A percentile compares a stretch with the other conserved stretches of the same genome.
Evolutionary conservation across 805 yeast species (phyloP).

Genomic region (Pichia scutulata): DNA sequence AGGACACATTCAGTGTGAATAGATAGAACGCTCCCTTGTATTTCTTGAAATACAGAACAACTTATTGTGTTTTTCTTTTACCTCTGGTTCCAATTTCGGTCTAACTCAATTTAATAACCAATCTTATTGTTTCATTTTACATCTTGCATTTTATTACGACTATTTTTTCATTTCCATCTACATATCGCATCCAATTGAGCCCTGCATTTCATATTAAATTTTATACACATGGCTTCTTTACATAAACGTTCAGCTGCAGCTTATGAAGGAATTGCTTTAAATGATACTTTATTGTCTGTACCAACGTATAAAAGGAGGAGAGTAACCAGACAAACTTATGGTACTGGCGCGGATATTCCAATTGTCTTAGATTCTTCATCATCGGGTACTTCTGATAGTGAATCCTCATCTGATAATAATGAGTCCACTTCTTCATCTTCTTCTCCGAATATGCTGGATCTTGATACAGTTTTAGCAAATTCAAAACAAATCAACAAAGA

Average conservation of each 20-base stretch:
- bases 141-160: no score
- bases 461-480: background rate
- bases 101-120: no score
- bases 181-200: no score
- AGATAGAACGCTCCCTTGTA: no score
- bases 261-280: background rate
- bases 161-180: no score
- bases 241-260: background rate
- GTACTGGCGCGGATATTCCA: constrained; percentile 3
- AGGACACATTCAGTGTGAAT: no score
- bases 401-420: background rate
- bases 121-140: no score
- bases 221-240: background rate
- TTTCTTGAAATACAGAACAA: no score
- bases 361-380: constrained; percentile 5
- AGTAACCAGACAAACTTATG: constrained; percentile 1
- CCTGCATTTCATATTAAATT: no score
- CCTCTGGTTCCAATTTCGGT: no score
- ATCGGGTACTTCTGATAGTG: background rate
- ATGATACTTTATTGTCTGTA: background rate
- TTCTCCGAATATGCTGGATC: background rate
- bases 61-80: no score
- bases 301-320: background rate
- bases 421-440: background rate
- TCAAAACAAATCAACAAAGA: background rate